Percentiles rank a stretch among this genome's conserved stretches.
phyloP scores from a whole-genome alignment of 306 rosid species.

The Biancaea sappan region DNA sequence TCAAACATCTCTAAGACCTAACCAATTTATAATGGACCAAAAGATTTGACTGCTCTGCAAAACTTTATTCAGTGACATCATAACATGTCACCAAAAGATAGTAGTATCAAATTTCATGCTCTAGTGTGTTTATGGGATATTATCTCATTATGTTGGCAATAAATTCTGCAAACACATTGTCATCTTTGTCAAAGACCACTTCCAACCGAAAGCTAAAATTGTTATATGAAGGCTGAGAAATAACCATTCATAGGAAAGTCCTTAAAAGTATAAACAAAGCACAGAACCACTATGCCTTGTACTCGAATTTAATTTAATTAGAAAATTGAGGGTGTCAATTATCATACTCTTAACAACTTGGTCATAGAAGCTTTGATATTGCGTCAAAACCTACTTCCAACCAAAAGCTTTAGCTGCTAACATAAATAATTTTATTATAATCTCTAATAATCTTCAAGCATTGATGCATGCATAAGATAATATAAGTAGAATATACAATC shows the following conservation, averaged over 20 bases:
- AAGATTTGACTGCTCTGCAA: not conserved
- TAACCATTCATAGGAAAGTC: not conserved
- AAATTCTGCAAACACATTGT: not conserved
- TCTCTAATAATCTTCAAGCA: not conserved
- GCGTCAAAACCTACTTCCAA: not conserved
- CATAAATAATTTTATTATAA: not conserved
- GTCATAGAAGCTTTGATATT: not conserved
- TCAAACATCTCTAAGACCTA: not conserved
- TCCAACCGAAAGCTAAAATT: not conserved
- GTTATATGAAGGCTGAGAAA: not conserved
- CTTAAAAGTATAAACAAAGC: not conserved
- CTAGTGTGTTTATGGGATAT: not conserved
- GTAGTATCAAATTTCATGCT: not conserved
- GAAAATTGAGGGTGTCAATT: not conserved
- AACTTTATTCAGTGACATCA: not conserved
- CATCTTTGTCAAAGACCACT: not conserved
- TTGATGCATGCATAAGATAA: constrained; percentile 2
- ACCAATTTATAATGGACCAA: not conserved
- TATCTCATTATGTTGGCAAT: not conserved
- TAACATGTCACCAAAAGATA: not conserved
- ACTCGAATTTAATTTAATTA: not conserved
- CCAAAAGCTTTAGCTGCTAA: not conserved
- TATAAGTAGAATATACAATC: not conserved
- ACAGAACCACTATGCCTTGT: not conserved
- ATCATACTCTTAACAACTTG: not conserved